Evolutionary conservation across 169 alveolate species (phyloP).

Genomic region (Plasmodium berghei): DNA sequence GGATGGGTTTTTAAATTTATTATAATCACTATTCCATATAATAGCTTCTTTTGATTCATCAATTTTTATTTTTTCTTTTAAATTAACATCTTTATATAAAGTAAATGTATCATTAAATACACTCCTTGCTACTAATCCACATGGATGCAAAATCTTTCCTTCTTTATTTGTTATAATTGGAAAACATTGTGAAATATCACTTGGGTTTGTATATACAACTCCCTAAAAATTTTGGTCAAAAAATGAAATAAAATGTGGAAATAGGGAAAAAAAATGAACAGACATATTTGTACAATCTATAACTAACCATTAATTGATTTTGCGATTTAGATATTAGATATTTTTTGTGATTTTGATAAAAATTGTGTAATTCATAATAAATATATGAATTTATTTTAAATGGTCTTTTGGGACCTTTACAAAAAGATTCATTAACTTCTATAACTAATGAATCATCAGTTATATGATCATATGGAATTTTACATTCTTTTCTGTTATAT

Average conservation of each 20-base stretch:
- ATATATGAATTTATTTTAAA: constrained; percentile 64
- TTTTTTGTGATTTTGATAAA: constrained; percentile 84
- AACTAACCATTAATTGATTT: constrained; percentile 80
- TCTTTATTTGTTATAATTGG: constrained; percentile 77
- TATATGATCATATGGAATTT: constrained; percentile 44
- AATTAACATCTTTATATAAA: constrained; percentile 64
- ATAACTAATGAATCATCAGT: neutral
- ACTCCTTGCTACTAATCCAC: constrained; percentile 83
- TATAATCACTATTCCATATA: constrained; percentile 80
- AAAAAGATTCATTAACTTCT: constrained; percentile 42
- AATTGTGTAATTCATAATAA: constrained; percentile 81
- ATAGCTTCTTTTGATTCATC: constrained; percentile 85
- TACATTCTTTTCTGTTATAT: constrained; percentile 71
- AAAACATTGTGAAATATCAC: constrained; percentile 76
- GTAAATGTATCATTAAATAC: constrained; percentile 84
- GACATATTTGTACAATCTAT: neutral
- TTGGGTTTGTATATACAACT: constrained; percentile 25
- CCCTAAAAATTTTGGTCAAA: constrained; percentile 65
- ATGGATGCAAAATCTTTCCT: constrained; percentile 83
- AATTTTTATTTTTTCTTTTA: constrained; percentile 69
- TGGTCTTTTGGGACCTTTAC: constrained; percentile 73
- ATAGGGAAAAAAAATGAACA: neutral
- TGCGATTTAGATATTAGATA: constrained; percentile 79
- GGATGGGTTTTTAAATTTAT: constrained; percentile 80
- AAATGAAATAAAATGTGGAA: neutral